phyloP scores from a whole-genome alignment of 2,329 filamentous ascomycete genomes.

The Stemphylium vesicarium region DNA sequence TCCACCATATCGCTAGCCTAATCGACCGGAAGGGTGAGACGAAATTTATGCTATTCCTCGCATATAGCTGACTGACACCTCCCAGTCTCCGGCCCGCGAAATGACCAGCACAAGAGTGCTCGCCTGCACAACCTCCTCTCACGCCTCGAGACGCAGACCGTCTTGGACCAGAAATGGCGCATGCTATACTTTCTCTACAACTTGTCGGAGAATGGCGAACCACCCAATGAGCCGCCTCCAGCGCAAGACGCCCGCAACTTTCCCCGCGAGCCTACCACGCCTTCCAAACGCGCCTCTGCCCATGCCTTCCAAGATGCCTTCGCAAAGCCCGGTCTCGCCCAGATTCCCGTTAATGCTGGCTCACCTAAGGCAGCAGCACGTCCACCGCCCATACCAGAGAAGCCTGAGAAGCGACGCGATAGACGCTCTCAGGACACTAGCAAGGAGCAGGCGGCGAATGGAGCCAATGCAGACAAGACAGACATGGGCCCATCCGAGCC shows the following conservation, averaged over 20 bases:
- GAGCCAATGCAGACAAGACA: constrained; percentile 10
- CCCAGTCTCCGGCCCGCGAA: constrained; percentile 74
- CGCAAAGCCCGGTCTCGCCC: constrained; percentile 52
- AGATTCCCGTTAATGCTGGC: constrained; percentile 46
- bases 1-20: constrained; percentile 90
- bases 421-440: constrained; percentile 29
- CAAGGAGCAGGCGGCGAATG: constrained; percentile 35
- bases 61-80: constrained; percentile 15
- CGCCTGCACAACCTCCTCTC: constrained; percentile 92
- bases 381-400: constrained; percentile 25
- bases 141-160: constrained; percentile 84
- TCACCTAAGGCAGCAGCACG: constrained; percentile 37
- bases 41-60: no score
- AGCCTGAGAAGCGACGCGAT: constrained; percentile 36
- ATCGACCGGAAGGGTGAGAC: constrained; percentile 76
- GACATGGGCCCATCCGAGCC: constrained; percentile 51
- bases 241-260: constrained; percentile 23
- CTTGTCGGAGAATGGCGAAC: constrained; percentile 66
- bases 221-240: constrained; percentile 8
- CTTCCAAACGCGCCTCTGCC: constrained; percentile 31
- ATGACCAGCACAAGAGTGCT: constrained; percentile 71
- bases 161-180: constrained; percentile 94
- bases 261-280: constrained; percentile 33
- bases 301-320: constrained; percentile 56
- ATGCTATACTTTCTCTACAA: constrained; percentile 91